Evolutionary conservation across 345 rosid genomes (phyloP).

Genomic region (Populus davidiana): DNA sequence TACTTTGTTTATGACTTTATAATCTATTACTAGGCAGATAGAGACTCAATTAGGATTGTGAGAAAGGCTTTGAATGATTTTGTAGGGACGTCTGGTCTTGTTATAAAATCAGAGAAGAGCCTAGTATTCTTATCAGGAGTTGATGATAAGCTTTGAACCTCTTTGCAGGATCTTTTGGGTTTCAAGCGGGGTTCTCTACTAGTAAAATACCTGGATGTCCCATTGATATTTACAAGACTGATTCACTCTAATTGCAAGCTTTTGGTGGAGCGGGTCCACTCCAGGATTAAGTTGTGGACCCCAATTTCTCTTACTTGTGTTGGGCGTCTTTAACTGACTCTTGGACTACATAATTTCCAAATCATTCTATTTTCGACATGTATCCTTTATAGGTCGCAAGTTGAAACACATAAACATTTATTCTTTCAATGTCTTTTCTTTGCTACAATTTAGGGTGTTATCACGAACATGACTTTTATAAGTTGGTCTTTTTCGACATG

Average conservation of each 20-base stretch:
- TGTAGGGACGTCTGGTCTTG: too few relatives aligned
- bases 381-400: fast-evolving
- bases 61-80: too few relatives aligned
- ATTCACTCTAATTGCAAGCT: fast-evolving
- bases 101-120: too few relatives aligned
- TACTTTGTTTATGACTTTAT: too few relatives aligned
- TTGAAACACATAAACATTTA: too few relatives aligned
- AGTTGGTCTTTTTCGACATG: fast-evolving
- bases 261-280: fast-evolving
- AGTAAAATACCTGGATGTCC: fast-evolving
- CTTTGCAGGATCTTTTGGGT: not conserved
- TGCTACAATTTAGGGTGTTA: fast-evolving
- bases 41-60: fast-evolving
- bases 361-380: too few relatives aligned
- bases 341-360: too few relatives aligned
- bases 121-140: not conserved
- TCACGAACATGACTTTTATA: too few relatives aligned
- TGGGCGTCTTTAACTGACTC: too few relatives aligned
- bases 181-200: fast-evolving
- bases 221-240: too few relatives aligned
- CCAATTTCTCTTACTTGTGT: too few relatives aligned
- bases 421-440: fast-evolving
- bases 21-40: fast-evolving
- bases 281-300: too few relatives aligned
- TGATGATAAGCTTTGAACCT: fast-evolving